Percentiles rank a stretch among this genome's conserved stretches.
Conservation (phyloP, 2,329 filamentous ascomycete genomes). For the Fusarium pilosicola region DNA sequence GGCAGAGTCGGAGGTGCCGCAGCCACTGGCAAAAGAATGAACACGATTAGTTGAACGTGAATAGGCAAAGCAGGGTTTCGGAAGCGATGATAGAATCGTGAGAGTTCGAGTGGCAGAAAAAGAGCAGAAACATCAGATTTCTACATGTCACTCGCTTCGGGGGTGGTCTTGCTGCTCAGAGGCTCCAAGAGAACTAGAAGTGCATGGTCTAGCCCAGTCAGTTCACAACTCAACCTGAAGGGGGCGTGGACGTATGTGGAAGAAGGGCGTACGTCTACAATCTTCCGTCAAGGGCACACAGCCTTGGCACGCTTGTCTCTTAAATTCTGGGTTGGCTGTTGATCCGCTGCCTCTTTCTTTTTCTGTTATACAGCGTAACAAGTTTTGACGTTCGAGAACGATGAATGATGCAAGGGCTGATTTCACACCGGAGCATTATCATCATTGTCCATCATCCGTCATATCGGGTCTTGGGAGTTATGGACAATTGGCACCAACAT, state of each 20-base stretch:
- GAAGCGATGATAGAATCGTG: slow-evolving; percentile 38
- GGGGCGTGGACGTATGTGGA: slow-evolving; percentile 20
- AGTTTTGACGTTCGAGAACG: slow-evolving; percentile 24
- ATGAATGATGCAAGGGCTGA: slow-evolving; percentile 23
- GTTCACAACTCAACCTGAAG: slow-evolving; percentile 13
- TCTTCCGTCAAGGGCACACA: slow-evolving; percentile 26
- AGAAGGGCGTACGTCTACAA: slow-evolving; percentile 30
- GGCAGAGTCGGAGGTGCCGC: slow-evolving; percentile 31
- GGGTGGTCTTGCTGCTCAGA: slow-evolving; percentile 31
- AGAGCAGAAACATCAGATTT: slow-evolving; percentile 42
- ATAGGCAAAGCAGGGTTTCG: slow-evolving; percentile 32
- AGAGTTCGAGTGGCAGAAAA: slow-evolving; percentile 30
- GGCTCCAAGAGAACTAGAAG: slow-evolving; percentile 22
- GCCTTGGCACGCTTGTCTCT: slow-evolving; percentile 30
- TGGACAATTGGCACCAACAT: slow-evolving; percentile 22
- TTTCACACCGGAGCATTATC: background rate
- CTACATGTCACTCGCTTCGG: slow-evolving; percentile 31
- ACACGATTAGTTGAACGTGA: slow-evolving; percentile 26
- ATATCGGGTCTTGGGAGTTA: background rate
- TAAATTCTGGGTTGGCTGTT: slow-evolving; percentile 11
- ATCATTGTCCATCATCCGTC: background rate
- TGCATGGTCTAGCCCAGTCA: slow-evolving; percentile 32
- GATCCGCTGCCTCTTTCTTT: slow-evolving; percentile 18
- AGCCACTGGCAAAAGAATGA: slow-evolving; percentile 39
- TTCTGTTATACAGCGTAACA: background rate